Evolutionary conservation across 2,329 filamentous ascomycete species (phyloP).

Genomic region (Botrytis byssoidea): DNA sequence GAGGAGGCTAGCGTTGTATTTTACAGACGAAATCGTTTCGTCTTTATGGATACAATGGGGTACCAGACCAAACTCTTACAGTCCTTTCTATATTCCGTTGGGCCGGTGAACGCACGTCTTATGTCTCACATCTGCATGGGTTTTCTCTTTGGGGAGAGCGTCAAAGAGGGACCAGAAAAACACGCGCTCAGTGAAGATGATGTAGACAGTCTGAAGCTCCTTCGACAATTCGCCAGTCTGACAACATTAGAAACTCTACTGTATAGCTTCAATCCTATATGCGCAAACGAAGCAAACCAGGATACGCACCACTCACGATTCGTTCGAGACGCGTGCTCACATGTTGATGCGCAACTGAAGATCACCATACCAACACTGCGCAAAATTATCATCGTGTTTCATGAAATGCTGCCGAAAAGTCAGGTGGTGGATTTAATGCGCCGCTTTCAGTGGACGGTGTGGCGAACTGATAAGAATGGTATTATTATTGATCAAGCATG

Average conservation of each 20-base stretch:
- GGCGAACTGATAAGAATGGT: background rate
- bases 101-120: background rate
- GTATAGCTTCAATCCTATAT: background rate
- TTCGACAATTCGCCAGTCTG: background rate
- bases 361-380: background rate
- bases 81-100: background rate
- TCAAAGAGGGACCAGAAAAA: background rate
- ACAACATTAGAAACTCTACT: background rate
- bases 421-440: background rate
- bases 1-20: background rate
- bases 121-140: background rate
- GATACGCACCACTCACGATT: background rate
- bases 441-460: background rate
- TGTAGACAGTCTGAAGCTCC: background rate
- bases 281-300: background rate
- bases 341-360: background rate
- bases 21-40: background rate
- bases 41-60: background rate
- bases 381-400: background rate
- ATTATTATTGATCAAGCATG: background rate
- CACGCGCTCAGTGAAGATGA: background rate
- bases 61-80: background rate
- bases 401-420: background rate
- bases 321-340: background rate
- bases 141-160: background rate